Evolutionary conservation across 768 basidiomycete genomes (phyloP), one percentile per base, ranked within the genome.

Genomic region (Leucocoprinus leucothites): DNA sequence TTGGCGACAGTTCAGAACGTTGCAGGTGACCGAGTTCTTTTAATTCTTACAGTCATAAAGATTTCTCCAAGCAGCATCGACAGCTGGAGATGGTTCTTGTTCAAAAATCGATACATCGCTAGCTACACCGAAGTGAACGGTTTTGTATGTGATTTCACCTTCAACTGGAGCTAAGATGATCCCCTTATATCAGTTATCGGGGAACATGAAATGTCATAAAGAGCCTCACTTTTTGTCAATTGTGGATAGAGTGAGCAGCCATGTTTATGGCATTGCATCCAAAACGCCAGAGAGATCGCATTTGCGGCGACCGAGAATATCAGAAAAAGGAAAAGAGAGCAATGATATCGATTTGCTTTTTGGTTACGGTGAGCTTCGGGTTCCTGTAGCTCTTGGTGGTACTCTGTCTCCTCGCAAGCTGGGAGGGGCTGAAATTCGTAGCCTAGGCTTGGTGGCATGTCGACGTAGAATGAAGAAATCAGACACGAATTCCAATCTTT

Each of bases 31-130:
- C 31, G 6, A 31, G 11, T 31, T 5, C 31, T 5, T 11, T 31
- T 11, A 31, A 3, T 24, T 22, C 42, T 53, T 19, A 53, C 51
- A 53, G 22, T 53, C 51, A 3, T 53, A 53, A 2, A 53, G 51
- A 7, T 21, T 13, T 44, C 42, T 53, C 51, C 51, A 53, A 21
- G 51, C 51, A 9, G 42, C 25, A 25, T 53, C 43, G 16, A 53
- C 51, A 14, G 18, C 6, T 9, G 42, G 42, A 4, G 51, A 53
- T 18, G 42, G 41, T 8, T 53, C 51, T 35, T 35, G 41, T 24
- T 53, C 51, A 19, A 44, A 51, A 22, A 51, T 40, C 9, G 38
- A 44, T 35, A 18, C n/a, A 8, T 28, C 24, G 4, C 42, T 40
- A 21, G 24, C 51, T 16, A 13, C 41, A 11, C n/a, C 6, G 31